phyloP scores from a whole-genome alignment of 2,329 filamentous ascomycete species.

The Claviceps humidiphila region DNA sequence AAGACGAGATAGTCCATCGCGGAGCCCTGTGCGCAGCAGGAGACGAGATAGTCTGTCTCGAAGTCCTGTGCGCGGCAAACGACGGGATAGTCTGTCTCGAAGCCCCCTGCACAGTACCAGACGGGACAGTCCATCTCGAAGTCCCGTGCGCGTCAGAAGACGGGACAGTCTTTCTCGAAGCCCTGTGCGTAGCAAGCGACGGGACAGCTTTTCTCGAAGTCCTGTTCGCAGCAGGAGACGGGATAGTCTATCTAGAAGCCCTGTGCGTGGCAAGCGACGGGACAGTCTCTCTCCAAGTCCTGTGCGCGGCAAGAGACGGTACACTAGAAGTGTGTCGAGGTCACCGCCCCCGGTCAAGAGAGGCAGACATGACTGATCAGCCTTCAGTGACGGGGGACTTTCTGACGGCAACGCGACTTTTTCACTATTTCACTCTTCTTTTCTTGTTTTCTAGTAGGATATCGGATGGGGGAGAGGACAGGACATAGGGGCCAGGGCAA shows the following conservation, averaged over 20 bases:
- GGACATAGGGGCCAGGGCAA: background rate
- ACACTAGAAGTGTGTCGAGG: conserved; percentile 18
- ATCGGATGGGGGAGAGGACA: background rate
- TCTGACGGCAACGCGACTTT: background rate
- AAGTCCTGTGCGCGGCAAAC: background rate
- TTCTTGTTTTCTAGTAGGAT: background rate
- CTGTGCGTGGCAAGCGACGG: conserved; percentile 4
- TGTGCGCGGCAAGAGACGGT: conserved; percentile 6
- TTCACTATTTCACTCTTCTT: background rate
- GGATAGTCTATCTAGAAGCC: conserved; percentile 8
- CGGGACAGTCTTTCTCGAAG: conserved; percentile 1
- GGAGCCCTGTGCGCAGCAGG: conserved; percentile 1
- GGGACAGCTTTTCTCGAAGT: background rate
- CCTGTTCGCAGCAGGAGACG: conserved; percentile 3
- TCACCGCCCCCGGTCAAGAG: conserved; percentile 20
- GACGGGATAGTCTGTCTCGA: conserved; percentile 15
- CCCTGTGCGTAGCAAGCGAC: background rate
- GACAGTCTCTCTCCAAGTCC: background rate
- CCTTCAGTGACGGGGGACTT: background rate
- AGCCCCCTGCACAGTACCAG: background rate
- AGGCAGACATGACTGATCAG: conserved; percentile 14
- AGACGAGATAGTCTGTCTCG: conserved; percentile 3
- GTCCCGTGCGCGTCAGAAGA: conserved; percentile 1
- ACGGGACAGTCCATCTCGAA: background rate
- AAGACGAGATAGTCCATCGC: background rate